Evolutionary conservation across 352 stramenopile species (phyloP), one percentile per base, ranked within the genome.

Genomic region (Phytophthora megakarya): DNA sequence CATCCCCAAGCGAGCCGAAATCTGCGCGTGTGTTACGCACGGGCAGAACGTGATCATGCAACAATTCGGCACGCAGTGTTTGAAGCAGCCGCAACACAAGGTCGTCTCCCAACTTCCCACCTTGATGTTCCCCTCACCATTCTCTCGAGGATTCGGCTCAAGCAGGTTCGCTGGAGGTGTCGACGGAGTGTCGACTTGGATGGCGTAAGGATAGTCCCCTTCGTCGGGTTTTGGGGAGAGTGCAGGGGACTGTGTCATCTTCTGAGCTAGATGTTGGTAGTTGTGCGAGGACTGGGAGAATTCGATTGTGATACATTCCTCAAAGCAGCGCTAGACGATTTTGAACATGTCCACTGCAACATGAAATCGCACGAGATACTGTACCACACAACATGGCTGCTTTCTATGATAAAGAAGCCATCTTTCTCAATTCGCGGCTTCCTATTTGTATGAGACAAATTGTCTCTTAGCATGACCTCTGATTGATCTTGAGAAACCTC

Each of bases 11-110:
- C 70, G 66, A 45, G 72, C 35, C 8, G 70, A 64, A 35, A 80
- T 72, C 60, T 84, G 75, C 21, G 75, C 72, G 9, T 72, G 46
- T 0, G 72, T 75, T 16, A 84, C 64, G 40, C 76, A 82, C 2
- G 76, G 76, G 19, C 70, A 80, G 23, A 73, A 74, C 4, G 59
- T 72, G 32, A 66, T 51, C 76, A 84, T 84, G 70, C 44, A 72
- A 63, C 67, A 81, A 42, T 81, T 84, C n/a, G 76, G 76, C 39
- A 80, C 70, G 30, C 60, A 73, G 59, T 75, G 35, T n/a, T 67
- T 68, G 49, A 73, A 78, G 63, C 76, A 86, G 26, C 59, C 72
- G 46, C 55, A 80, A 22, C 66, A 75, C 33, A 69, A 45, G 7
- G 26, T 65, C 11, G 67, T 65, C 50, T 70, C 66, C 66, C 66